Evolutionary conservation across 495 filamentous ascomycete species (phyloP), one percentile per base, ranked within the genome.

Genomic region (Daldinia grandis): DNA sequence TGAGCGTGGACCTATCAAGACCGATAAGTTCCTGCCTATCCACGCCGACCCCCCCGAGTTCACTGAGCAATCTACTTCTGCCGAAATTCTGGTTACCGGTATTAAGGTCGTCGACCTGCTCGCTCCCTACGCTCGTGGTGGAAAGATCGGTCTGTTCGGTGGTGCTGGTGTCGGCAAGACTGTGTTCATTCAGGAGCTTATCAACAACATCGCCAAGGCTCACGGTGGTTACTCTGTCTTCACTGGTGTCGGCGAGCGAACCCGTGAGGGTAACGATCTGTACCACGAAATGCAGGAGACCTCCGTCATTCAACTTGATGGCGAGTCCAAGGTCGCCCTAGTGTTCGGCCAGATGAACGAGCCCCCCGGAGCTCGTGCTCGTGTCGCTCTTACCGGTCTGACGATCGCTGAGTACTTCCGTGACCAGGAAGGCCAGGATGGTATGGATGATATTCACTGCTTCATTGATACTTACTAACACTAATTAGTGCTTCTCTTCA

Each of bases 271-370:
- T 90, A 99, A 99, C 90, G 95, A 99, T 91, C 86, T 99, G 89
- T 99, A 99, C 91, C 96, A 99, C 87, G 95, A 99, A 92, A 99
- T 99, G 95, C 95, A 99, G 88, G 94, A 99, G 87, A 99, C 95
- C 79, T 90, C 90, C 86, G 95, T 99, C 89, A 99, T 99, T 85
- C 87, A 99, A 83, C 93, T 99, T 69, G 95, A 99, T 71, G 95
- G 95, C 85, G 94, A 97, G 77, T 99, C 95, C 82, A 99, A 99
- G 91, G 95, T 98, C 86, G 93, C 95, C 70, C 89, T 99, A 73
- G 95, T 98, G 73, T 99, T 99, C 88, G 95, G 95, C 88, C 95
- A 99, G 87, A 99, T 99, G 95, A 98, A 99, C 90, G 95, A 99
- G 86, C 95, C 95, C 81, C 95, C 95, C 66, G 95, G 95, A 87